Evolutionary conservation across 371 early-diverging fungal species (phyloP), one percentile per base, ranked within the genome.

Genomic region (Nematocida ausubeli): DNA sequence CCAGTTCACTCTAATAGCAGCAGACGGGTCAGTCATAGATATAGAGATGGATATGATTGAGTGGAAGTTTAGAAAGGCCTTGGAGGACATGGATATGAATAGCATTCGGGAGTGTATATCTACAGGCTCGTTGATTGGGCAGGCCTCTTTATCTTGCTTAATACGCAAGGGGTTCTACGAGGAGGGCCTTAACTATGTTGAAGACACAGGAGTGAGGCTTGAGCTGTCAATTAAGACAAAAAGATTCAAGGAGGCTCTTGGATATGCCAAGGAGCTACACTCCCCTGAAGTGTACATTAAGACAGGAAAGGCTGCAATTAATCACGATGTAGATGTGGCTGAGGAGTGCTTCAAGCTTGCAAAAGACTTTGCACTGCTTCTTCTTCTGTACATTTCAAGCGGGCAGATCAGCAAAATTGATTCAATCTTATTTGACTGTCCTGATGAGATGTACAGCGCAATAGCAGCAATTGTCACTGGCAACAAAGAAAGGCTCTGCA

Each of bases 161-260:
- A 95, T 94, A 84, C 92, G 93, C 89, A 95, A 95, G 85, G 94
- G 95, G 0, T 94, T 94, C 83, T 94, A 96, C 1, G 94, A 93
- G 86, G 89, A 96, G 83, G 97, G 97, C 2, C 87, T 96, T 39
- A 93, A 95, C 83, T 96, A 95, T 88, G 94, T 98, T 40, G 91
- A 93, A 80, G 96, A 96, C 80, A 89, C 89, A 73, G 90, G 89
- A 65, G 92, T 95, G 3, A 90, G 94, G 5, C 95, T 95, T 83
- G 96, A 95, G 81, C 88, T 96, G n/a, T 82, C 65, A 26, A 40
- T 85, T 12, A 79, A 63, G 39, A 73, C 56, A 24, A 51, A 58
- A 42, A 64, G 71, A 19, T 70, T 80, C 51, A 65, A 81, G 24
- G 71, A 82, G 35, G 83, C 82, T 16, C 69, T 82, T 14, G 42